A percentile compares a stretch with the other conserved stretches of the same genome.
These are phyloP conservation scores for Theileria parva DNA, from an alignment of 169 alveolate species.

Conservation along the genomic window DNA sequence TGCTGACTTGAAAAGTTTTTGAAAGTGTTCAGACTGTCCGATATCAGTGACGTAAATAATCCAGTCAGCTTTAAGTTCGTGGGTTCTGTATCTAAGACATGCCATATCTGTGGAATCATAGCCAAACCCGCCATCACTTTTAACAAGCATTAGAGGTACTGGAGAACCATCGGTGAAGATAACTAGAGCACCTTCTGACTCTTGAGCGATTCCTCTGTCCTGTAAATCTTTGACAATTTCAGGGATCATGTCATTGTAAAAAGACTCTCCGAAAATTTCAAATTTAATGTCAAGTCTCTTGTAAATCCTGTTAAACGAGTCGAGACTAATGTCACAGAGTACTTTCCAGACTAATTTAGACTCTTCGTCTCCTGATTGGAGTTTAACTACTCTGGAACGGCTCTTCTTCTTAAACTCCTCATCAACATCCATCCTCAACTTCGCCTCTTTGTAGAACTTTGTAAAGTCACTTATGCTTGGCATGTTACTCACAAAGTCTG, in stretches of 20 bases:
- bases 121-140: slow-evolving; percentile 98
- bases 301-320: slow-evolving; percentile 82
- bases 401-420: slow-evolving; percentile 83
- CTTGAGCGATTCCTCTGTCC: slow-evolving; percentile 77
- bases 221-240: slow-evolving; percentile 82
- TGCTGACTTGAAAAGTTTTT: slow-evolving; percentile 92
- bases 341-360: slow-evolving; percentile 83
- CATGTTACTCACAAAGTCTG: slow-evolving; percentile 86
- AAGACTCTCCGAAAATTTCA: slow-evolving; percentile 93
- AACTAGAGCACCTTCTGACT: slow-evolving; percentile 93
- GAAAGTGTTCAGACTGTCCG: slow-evolving; percentile 94
- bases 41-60: slow-evolving; percentile 92
- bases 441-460: slow-evolving; percentile 93
- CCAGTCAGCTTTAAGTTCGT: slow-evolving; percentile 84
- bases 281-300: slow-evolving; percentile 79
- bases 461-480: slow-evolving; percentile 93
- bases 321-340: slow-evolving; percentile 84
- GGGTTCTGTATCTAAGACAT: slow-evolving; percentile 83
- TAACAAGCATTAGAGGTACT: slow-evolving; percentile 93
- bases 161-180: slow-evolving; percentile 79
- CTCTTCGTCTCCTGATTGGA: slow-evolving; percentile 85
- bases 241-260: slow-evolving; percentile 89
- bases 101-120: slow-evolving; percentile 99
- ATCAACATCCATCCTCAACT: slow-evolving; percentile 81
- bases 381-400: slow-evolving; percentile 83